Evolutionary conservation across 2,329 filamentous ascomycete genomes (phyloP), one percentile per base, ranked within the genome.

Genomic region (Diplodia sapinea): DNA sequence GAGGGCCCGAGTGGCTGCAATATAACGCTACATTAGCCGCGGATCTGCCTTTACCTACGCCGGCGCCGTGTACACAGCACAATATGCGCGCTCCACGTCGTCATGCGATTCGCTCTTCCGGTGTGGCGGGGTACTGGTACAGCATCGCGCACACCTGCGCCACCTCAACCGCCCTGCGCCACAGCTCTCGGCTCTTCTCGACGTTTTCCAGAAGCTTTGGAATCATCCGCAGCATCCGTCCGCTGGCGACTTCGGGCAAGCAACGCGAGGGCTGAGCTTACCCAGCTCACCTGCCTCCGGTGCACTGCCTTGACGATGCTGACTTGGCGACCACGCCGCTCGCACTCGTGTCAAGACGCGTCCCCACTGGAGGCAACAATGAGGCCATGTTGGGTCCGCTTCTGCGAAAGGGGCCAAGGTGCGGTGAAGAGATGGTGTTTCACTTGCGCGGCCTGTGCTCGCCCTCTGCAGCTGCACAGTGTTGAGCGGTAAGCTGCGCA

Each of bases 361-460:
- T 50, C 59, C 47, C 59, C 59, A 63, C 59, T 51, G 36, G 36
- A 3, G 13, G 36, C 8, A 51, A 38, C 15, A 26, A 51, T 38
- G 59, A 63, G 47, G 59, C 43, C 59, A 63, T 63, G 40, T 33
- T 49, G 40, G 31, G 40, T 49, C 56, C 55, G 55, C 55, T 43
- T 59, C 17, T 62, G 40, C 23, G 57, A 43, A 43, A n/a, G 26
- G 54, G 57, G n/a, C 43, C 31, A 51, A 51, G 59, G 31, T 63
- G 59, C 59, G 59, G 59, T 63, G 59, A 63, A 12, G 33, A 62
- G 17, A 38, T 63, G 59, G 47, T 63, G 59, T 63, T 63, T 63
- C 59, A 51, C 29, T 17, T 40, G 33, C 17, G 59, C 49, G 26
- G 59, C 9, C 43, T 47, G 43, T 47, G 43, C 43, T 47, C 43